Evolutionary conservation across 2,329 filamentous ascomycete species (phyloP).

Genomic region (Claviceps quebecensis): DNA sequence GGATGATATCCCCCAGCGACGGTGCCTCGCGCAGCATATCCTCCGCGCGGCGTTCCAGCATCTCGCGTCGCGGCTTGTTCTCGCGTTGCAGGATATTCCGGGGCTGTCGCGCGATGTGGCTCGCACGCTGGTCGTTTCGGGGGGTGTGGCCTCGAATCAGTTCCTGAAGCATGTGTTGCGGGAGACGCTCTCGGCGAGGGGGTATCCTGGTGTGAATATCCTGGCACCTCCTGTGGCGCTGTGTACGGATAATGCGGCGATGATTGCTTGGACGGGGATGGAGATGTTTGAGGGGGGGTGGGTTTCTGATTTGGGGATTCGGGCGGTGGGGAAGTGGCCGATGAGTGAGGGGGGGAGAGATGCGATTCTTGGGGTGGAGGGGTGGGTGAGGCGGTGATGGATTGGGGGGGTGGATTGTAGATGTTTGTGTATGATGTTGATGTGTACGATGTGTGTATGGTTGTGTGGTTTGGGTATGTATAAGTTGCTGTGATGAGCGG

Average conservation of each 20-base stretch:
- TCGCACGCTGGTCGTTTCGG: conserved; percentile 62
- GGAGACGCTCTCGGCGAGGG: conserved; percentile 47
- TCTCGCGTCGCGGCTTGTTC: conserved; percentile 57
- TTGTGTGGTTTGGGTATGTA: no score
- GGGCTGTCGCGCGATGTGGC: conserved; percentile 18
- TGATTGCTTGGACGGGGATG: conserved; percentile 88
- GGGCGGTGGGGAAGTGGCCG: conserved; percentile 56
- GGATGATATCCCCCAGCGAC: conserved; percentile 46
- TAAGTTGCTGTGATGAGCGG: no score
- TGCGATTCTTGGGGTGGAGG: conserved; percentile 50
- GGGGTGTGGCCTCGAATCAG: conserved; percentile 77
- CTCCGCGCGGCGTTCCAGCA: conserved; percentile 84
- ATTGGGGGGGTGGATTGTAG: not conserved
- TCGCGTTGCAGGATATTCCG: conserved; percentile 39
- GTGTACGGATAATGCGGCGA: conserved; percentile 92
- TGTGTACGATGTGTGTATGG: not conserved
- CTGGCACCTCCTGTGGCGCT: conserved; percentile 61
- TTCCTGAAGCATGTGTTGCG: conserved; percentile 58
- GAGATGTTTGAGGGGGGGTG: conserved; percentile 83
- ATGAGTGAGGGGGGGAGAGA: conserved; percentile 42
- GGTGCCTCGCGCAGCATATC: conserved; percentile 52
- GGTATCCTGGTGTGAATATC: conserved; percentile 46
- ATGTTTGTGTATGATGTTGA: not conserved
- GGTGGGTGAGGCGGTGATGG: conserved; percentile 24
- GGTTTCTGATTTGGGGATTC: conserved; percentile 44